Conservation (phyloP, 805 yeast genomes). For the Myxozyma monticola region DNA sequence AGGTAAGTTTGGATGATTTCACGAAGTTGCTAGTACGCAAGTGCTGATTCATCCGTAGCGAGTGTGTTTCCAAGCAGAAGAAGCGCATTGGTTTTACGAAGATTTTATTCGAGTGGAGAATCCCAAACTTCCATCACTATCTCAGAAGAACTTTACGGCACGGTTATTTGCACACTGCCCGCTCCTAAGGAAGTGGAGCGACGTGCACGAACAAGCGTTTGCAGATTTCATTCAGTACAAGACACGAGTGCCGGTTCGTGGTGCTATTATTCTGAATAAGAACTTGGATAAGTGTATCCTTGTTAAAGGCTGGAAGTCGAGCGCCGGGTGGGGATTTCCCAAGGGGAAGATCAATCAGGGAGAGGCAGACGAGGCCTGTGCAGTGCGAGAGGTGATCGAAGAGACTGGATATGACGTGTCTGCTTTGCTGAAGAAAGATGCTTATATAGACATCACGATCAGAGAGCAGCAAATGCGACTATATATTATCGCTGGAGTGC, state of each 20-base stretch:
- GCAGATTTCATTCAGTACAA: constrained; percentile 81
- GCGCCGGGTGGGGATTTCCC: constrained; percentile 89
- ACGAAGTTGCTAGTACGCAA: neutral
- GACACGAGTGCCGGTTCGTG: constrained; percentile 90
- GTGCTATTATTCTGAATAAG: constrained; percentile 82
- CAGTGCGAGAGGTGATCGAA: constrained; percentile 86
- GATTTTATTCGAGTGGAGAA: constrained; percentile 76
- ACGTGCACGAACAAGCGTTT: constrained; percentile 57
- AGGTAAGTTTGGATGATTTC: constrained; percentile 34
- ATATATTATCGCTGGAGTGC: constrained; percentile 72
- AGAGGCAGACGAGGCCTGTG: constrained; percentile 85
- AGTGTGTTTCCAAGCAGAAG: constrained; percentile 91
- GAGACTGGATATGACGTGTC: constrained; percentile 90
- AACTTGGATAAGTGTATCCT: constrained; percentile 59
- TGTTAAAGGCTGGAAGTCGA: constrained; percentile 80
- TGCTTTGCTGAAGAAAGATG: constrained; percentile 64
- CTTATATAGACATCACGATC: constrained; percentile 77
- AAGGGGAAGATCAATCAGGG: constrained; percentile 94
- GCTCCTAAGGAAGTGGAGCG: constrained; percentile 36
- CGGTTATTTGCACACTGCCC: constrained; percentile 79
- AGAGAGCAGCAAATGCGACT: constrained; percentile 84
- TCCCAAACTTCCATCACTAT: constrained; percentile 72
- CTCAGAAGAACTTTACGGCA: constrained; percentile 73
- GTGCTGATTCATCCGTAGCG: constrained; percentile 45
- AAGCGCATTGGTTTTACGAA: constrained; percentile 96